phyloP scores from a whole-genome alignment of 345 rosid genomes.

The Murraya koenigii region DNA sequence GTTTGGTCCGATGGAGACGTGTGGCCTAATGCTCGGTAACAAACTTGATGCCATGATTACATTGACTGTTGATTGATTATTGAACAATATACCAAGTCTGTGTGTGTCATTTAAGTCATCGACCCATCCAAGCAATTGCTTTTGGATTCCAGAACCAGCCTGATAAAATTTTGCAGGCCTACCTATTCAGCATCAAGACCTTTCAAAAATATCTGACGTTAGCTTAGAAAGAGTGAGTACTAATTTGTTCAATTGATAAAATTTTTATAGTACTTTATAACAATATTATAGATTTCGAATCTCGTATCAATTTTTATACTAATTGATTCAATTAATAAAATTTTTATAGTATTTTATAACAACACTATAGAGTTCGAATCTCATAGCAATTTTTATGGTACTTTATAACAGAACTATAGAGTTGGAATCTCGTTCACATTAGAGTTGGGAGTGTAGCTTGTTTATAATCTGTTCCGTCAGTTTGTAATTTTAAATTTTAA shows the following conservation, averaged over 20 bases:
- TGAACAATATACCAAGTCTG: constrained; percentile 6
- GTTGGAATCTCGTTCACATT: no score
- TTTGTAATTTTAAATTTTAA: no score
- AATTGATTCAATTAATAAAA: no score
- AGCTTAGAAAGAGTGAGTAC: neutral
- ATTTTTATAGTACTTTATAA: no score
- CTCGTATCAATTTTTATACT: no score
- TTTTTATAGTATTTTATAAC: no score
- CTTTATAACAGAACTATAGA: no score
- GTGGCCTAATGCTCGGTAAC: constrained; percentile 35
- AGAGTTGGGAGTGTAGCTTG: neutral
- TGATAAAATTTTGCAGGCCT: neutral
- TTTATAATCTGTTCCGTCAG: no score
- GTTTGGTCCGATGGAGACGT: constrained; percentile 39
- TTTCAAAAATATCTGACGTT: neutral
- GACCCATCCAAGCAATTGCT: constrained; percentile 7
- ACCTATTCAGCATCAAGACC: neutral
- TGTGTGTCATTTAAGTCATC: constrained; percentile 5
- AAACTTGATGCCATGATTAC: constrained; percentile 20
- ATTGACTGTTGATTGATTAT: constrained; percentile 18
- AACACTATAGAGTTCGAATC: neutral
- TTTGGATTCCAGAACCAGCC: neutral
- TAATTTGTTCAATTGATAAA: no score
- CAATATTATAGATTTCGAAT: no score
- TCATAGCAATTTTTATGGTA: no score